Base-by-base conservation (phyloP, 257 asterid species). In the Penstemon davidsonii region DNA sequence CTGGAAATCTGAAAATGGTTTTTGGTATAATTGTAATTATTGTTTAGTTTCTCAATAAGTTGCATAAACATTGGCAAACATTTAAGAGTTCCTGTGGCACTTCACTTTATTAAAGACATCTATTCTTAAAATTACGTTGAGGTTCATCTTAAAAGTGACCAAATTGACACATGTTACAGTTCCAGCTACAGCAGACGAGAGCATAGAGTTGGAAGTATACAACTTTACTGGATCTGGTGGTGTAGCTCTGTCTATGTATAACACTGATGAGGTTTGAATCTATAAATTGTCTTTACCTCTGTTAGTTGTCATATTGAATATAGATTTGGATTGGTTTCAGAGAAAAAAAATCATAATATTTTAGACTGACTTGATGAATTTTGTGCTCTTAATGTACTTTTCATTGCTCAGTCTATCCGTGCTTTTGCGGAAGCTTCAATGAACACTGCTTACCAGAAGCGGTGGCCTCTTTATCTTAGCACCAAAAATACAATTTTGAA, bases 381-480 rank as follows among this genome's bases (percentile, higher is more conserved):
- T 46, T 46, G 52, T 46, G 52, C 4, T 46, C 18, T 39, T 71
- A 38, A 60, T 75, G 15, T 62, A 39, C 62, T 70, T 75, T 58
- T 56, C 39, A 41, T 55, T 75, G 55, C 54, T 63, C 84, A 94
- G 99, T 94, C 97, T 44, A 87, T 94, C 62, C 79, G 72, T 58
- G 79, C 97, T 67, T 94, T 94, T 76, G 97, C 96, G 42, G 95
- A 94, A 74, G 92, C 99, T 73, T 94, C 99, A 55, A 94, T 91
- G 97, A 88, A 78, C 84, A 88, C 88, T 78, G 99, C 97, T 50
- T 86, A 82, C 81, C 87, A 82, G 86, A 94, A 91, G 81, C 78
- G 74, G 68, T 94, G 99, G 99, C 99, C 99, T 12, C 90, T 94
- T 33, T 91, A 91, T 80, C 96, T 94, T 73, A 94, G 99, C 88